Evolutionary conservation across 768 basidiomycete species (phyloP), one percentile per base, ranked within the genome.

Genomic region (Termitomyces sp.): DNA sequence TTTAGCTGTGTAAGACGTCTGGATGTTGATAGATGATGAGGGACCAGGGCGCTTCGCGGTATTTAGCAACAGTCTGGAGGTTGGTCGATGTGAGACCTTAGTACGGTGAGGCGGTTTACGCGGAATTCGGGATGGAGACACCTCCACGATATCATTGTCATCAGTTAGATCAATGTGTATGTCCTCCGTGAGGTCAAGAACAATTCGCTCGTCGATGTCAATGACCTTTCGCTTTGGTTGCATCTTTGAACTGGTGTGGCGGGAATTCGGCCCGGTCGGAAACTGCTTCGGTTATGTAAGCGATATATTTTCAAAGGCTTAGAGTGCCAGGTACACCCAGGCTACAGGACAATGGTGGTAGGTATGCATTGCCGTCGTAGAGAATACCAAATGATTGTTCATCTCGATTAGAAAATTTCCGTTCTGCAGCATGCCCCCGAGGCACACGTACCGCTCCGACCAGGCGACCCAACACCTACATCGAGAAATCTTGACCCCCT

Each of bases 401-500:
- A 51, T 22, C 13, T 33, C 8, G 65, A 10, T 6, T 53, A 93
- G 92, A 92, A 90, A 87, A 90, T 94, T 45, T 85, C 84, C 26
- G 90, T 93, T 30, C 79, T 94, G 1, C 90, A 94, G 66, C 92
- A 92, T 83, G 87, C 86, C 14, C 87, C 86, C 4, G 80, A 87
- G 32, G 72, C 77, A 1, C 89, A 93, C 72, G 74, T 93, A 4
- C 90, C 93, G 13, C 71, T 76, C 33, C 79, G 90, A 14, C 85
- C 82, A 10, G 91, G 93, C 24, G 91, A 94, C 65, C 88, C 92
- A 14, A 90, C 90, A 0, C 96, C 95, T 0, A 85, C 86, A 3
- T 90, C 90, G 8, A 81, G 97, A 53, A 99, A 99, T 72, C 82
- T 98, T 45, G 87, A 98, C 69, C 94, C 96, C 0, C 76, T 93